A percentile compares a stretch with the other conserved stretches of the same genome.
phyloP scores from a whole-genome alignment of 192 early-diverging fungal genomes.

The Coemansia sp. region DNA sequence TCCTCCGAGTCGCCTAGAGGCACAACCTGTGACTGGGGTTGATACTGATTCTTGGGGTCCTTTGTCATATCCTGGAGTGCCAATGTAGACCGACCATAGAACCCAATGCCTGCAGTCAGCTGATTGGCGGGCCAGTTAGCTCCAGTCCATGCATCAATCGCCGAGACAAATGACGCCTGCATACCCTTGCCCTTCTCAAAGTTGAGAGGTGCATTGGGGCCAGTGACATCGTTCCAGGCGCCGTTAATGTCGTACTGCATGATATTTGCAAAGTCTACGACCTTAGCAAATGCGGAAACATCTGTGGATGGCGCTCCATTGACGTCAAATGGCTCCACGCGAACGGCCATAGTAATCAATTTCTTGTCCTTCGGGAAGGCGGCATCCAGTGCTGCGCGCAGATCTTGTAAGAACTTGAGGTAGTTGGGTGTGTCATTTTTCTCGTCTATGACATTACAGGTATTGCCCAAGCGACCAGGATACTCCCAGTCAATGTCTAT shows the following conservation, averaged over 20 bases:
- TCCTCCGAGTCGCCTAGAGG: constrained; percentile 57
- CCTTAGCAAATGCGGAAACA: constrained; percentile 60
- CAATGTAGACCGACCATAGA: constrained; percentile 59
- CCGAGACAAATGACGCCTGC: constrained; percentile 50
- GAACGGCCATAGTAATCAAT: constrained; percentile 63
- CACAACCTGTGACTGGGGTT: not conserved
- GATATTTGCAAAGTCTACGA: constrained; percentile 62
- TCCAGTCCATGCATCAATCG: constrained; percentile 58
- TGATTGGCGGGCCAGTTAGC: constrained; percentile 61
- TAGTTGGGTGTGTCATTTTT: constrained; percentile 65
- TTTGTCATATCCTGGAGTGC: constrained; percentile 33
- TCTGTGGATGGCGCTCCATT: constrained; percentile 46
- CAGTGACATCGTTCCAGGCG: constrained; percentile 55
- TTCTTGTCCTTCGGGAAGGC: constrained; percentile 44
- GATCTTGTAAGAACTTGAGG: constrained; percentile 57
- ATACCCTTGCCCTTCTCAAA: constrained; percentile 25
- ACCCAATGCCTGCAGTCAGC: constrained; percentile 62
- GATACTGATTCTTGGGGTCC: constrained; percentile 31
- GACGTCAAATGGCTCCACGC: constrained; percentile 58
- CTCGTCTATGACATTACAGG: constrained; percentile 43
- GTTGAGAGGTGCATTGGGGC: constrained; percentile 64
- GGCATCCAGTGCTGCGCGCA: constrained; percentile 54
- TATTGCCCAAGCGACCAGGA: constrained; percentile 42
- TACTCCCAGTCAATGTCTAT: constrained; percentile 79
- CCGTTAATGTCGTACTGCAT: constrained; percentile 71